Base-by-base conservation (phyloP, 1,139 yeast species). In the Yamadazyma jaroonii region DNA sequence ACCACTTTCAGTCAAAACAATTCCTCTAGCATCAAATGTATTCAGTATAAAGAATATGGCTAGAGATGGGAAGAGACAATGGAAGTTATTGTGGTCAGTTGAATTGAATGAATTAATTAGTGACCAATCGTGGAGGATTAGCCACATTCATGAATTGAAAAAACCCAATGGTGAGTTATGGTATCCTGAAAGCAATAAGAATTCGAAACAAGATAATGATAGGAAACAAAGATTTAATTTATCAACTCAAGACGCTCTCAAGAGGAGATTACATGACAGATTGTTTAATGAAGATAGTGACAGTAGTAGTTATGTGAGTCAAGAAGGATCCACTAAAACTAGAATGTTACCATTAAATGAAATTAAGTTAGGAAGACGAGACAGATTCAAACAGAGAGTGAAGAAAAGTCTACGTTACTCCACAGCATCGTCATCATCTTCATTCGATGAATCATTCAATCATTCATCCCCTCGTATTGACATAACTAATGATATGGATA, bases 41-140 rank as follows among this genome's bases (percentile, higher is more conserved):
- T 80, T 81, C 50, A 75, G 82, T 46, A 48, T 49, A 11, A 66
- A 63, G 34, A 58, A 56, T 37, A 38, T 41, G 9, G 34, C 39
- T 9, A 46, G 50, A 37, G 56, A 53, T 13, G 49, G 66, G 23
- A 57, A 49, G 26, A 55, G 50, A 35, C 57, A 51, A 9, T 66
- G 72, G 72, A 57, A 56, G 43, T 59, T 64, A 59, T 36, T 68
- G 4, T 87, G 95, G 95, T 79, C 83, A 30, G 72, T 86, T 3
- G 85, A 81, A 38, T 58, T 82, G 32, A 67, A 77, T 37, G 96
- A 87, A 52, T 57, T 74, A 26, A 61, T 78, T 7, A 71, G 76
- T 35, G 95, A 87, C 54, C 46, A 71, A 17, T 62, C 74, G 0
- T 86, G 95, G 92, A 67, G 90, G 47, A 62, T 72, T 7, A 58